These are phyloP conservation scores for Aspergillus tanneri DNA, from an alignment of 2,329 filamentous ascomycete genomes.

Conservation along the genomic window DNA sequence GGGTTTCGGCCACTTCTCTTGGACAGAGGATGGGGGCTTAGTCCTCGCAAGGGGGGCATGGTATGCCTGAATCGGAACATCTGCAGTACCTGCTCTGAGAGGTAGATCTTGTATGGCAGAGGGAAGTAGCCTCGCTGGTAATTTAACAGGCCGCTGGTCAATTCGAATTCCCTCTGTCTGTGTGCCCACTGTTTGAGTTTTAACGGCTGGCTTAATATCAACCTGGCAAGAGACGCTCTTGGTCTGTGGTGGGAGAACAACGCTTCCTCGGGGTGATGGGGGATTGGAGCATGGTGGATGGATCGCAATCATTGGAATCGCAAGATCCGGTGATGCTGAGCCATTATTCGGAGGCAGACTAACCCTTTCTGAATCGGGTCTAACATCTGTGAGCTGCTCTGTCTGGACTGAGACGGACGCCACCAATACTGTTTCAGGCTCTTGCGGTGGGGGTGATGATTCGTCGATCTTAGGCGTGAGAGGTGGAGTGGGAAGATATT, in stretches of 20 bases:
- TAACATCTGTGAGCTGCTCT: slow-evolving; percentile 20
- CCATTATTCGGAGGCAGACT: slow-evolving; percentile 16
- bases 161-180: slow-evolving; percentile 92
- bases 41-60: slow-evolving; percentile 36
- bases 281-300: slow-evolving; percentile 84
- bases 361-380: slow-evolving; percentile 16
- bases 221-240: slow-evolving; percentile 86
- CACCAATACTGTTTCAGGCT: slow-evolving; percentile 21
- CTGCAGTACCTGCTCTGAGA: slow-evolving; percentile 25
- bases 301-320: slow-evolving; percentile 84
- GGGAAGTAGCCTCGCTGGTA: slow-evolving; percentile 76
- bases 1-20: slow-evolving; percentile 24
- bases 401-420: slow-evolving; percentile 38
- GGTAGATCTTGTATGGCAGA: slow-evolving; percentile 66
- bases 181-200: slow-evolving; percentile 58
- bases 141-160: slow-evolving; percentile 70
- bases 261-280: slow-evolving; percentile 70
- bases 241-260: slow-evolving; percentile 73
- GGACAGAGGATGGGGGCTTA: slow-evolving; percentile 40
- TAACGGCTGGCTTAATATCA: slow-evolving; percentile 49
- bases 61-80: slow-evolving; percentile 35
- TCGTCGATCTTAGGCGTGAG: slow-evolving; percentile 35
- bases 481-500: slow-evolving; percentile 37
- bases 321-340: slow-evolving; percentile 31
- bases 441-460: slow-evolving; percentile 15